A percentile compares a stretch with the other conserved stretches of the same genome.
These are phyloP conservation scores for Cyberlindnera japonica DNA, from an alignment of 805 yeast genomes.

Conservation along the genomic window DNA sequence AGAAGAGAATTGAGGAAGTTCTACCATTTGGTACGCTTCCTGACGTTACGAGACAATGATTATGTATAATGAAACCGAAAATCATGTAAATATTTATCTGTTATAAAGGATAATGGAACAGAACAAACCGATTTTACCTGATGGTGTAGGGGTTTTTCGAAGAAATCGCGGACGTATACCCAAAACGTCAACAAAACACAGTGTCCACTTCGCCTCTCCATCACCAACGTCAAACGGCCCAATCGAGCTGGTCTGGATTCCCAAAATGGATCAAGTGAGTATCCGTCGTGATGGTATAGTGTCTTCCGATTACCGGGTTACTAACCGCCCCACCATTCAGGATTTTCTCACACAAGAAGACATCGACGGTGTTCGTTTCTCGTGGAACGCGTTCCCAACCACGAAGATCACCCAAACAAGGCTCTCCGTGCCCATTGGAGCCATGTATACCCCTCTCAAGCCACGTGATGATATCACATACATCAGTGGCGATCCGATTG, in stretches of 20 bases:
- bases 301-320: no score
- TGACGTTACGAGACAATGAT: constrained; percentile 61
- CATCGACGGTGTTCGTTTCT: constrained; percentile 54
- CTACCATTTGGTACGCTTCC: constrained; percentile 69
- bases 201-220: no score
- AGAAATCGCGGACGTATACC: no score
- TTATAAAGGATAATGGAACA: no score
- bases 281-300: neutral
- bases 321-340: constrained; percentile 5
- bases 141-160: no score
- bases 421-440: constrained; percentile 51
- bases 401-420: constrained; percentile 50
- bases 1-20: constrained; percentile 68
- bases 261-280: neutral
- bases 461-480: constrained; percentile 37
- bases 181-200: no score
- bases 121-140: no score
- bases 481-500: constrained; percentile 39
- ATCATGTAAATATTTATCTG: neutral
- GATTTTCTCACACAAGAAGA: constrained; percentile 21
- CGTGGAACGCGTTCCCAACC: constrained; percentile 59
- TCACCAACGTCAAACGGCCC: no score
- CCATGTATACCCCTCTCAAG: constrained; percentile 57
- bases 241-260: no score
- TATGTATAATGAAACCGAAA: neutral